These are phyloP conservation scores for Fusarium nanum DNA, from an alignment of 2,329 filamentous ascomycete genomes.

Conservation along the genomic window DNA sequence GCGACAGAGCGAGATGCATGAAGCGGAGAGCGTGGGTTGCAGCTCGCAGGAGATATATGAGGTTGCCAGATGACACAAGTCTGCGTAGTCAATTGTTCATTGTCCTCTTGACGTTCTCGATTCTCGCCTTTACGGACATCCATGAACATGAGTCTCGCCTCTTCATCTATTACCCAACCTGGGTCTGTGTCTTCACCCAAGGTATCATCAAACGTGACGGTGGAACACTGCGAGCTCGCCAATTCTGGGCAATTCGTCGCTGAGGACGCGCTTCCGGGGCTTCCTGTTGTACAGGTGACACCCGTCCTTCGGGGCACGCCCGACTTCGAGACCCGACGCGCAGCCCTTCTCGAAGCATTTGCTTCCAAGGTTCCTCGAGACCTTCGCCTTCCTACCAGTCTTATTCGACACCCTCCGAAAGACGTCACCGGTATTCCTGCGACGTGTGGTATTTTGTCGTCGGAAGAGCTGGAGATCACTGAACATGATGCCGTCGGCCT, in stretches of 20 bases:
- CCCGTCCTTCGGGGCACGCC: conserved; percentile 35
- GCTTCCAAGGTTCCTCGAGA: conserved; percentile 48
- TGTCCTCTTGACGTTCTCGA: background rate
- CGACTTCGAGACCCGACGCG: conserved; percentile 43
- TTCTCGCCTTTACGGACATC: background rate
- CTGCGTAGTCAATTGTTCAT: background rate
- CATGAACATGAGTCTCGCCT: background rate
- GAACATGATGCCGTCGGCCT: conserved; percentile 1
- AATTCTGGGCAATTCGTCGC: accelerated
- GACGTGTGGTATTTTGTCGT: conserved; percentile 3
- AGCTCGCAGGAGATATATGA: background rate
- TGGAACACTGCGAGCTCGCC: background rate
- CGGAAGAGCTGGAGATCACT: conserved; percentile 8
- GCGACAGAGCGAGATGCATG: background rate
- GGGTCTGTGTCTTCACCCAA: background rate
- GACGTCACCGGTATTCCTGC: background rate
- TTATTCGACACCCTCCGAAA: conserved; percentile 15
- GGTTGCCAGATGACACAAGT: no score
- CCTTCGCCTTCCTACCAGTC: conserved; percentile 44
- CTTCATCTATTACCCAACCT: background rate
- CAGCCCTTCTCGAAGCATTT: conserved; percentile 48
- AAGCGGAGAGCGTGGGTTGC: background rate
- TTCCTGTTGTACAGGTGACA: conserved; percentile 34
- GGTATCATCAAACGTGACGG: background rate
- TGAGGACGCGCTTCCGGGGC: background rate